Base-by-base conservation (phyloP, 352 stramenopile genomes). In the Phytophthora syringae region DNA sequence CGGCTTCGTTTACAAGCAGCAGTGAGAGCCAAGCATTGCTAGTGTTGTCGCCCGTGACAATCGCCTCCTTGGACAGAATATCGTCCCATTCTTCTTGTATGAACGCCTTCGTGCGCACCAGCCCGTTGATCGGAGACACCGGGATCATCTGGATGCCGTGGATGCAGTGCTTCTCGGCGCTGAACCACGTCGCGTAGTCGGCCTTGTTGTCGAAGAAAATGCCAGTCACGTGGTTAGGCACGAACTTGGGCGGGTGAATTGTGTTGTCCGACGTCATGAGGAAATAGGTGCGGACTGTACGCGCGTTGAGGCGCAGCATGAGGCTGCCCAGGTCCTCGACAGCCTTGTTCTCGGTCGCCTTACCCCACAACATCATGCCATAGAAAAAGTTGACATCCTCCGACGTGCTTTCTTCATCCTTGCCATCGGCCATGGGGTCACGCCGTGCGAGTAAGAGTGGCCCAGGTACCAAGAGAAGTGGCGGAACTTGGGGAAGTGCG, bases 121-220 rank as follows among this genome's bases (percentile, higher is more conserved):
- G 67, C 30, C 86, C 81, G 49, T 86, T 92, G 60, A 92, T 88
- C 12, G 86, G 86, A 7, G 80, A 89, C 37, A 91, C 79, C 0
- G 79, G 84, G 54, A 92, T 84, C 84, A 93, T 93, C 59, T 93
- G 84, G 52, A 93, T 93, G 43, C 84, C 84, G 56, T 93, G 84
- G 62, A 93, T 93, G 52, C 74, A 88, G 66, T 90, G 80, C 56
- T 86, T 88, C 52, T 91, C 82, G n/a, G 80, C 45, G 36, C 82
- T 90, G 70, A 93, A 93, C 81, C 81, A 93, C 49, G 82, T 90
- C 42, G 84, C 63, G 62, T 93, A 93, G 72, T 89, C 76, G 10
- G 45, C 77, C 71, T 92, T 92, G 70, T 92, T 90, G 64, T 92
- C 84, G 43, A 87, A 84, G 50, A 90, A 86, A 6, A 93, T 85